Conservation (phyloP, 352 stramenopile species). For the Globisporangium abappressorium region DNA sequence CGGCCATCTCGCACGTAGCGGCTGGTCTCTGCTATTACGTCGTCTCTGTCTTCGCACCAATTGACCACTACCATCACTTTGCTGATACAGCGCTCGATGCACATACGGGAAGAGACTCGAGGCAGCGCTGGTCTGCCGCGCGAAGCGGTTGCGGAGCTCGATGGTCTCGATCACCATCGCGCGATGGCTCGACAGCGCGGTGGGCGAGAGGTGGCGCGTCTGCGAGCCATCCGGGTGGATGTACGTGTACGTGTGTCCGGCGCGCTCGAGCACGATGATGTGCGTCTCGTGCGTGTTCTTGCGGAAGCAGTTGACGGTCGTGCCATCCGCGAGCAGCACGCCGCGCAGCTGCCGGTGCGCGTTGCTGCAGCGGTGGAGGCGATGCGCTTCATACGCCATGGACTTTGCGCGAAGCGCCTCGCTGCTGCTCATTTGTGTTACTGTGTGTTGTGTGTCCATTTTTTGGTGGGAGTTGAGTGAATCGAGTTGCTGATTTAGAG, state of each 20-base stretch:
- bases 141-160: slow-evolving; percentile 54
- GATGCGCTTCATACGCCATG: slow-evolving; percentile 1
- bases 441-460: neutral
- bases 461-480: neutral
- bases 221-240: slow-evolving; percentile 42
- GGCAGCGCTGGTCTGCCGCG: slow-evolving; percentile 14
- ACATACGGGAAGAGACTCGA: slow-evolving; percentile 39
- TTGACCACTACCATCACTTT: neutral
- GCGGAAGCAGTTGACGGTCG: slow-evolving; percentile 43
- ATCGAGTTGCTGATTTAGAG: neutral
- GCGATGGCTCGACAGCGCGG: slow-evolving; percentile 43
- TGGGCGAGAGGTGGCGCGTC: slow-evolving; percentile 59
- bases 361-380: neutral
- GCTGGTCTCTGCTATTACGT: neutral
- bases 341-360: slow-evolving; percentile 22
- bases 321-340: slow-evolving; percentile 56
- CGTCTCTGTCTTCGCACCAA: neutral
- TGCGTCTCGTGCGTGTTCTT: slow-evolving; percentile 47
- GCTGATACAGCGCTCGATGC: slow-evolving; percentile 23
- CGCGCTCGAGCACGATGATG: slow-evolving; percentile 56
- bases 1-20: slow-evolving; percentile 36
- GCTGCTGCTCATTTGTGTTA: slow-evolving; percentile 2
- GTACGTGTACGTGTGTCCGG: slow-evolving; percentile 58
- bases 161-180: slow-evolving; percentile 39
- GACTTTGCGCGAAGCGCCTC: neutral